Base-by-base conservation (phyloP, 371 early-diverging fungal species). In the Thermomucor indicae-seudaticae region DNA sequence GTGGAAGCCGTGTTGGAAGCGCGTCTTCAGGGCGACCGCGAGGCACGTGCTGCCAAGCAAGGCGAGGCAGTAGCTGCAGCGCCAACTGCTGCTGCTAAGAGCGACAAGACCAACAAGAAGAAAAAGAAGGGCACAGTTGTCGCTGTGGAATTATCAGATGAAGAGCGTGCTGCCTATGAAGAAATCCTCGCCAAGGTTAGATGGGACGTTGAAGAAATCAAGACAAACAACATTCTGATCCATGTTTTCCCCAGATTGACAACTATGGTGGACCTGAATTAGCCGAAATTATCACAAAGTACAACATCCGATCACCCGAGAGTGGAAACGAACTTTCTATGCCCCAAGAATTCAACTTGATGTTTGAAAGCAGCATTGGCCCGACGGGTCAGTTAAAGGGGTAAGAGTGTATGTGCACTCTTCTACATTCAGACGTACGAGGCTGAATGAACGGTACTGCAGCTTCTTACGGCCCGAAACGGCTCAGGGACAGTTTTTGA, bases 401-500 rank as follows among this genome's bases (percentile, higher is more conserved):
- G 75, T 85, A 78, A 64, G 49, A 35, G 20, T 16, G 10, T 19
- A 44, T 44, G 4, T 3, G 17, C 3, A 29, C 14, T 37, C 3
- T 14, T 37, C 11, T 37, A 11, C 37, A 37, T 16, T 16, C n/a
- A n/a, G n/a, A n/a, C n/a, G n/a, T 37, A 19, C 14, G 19, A 3
- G 37, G 37, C 4, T 37, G 37, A 37, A 37, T 37, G n/a, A n/a
- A 32, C 11, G 12, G 11, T 12, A 8, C 16, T 3, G 10, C 22
- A 82, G 87, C 60, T 99, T 84, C 79, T 80, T 99, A 58, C 88
- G 99, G 48, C 99, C 99, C 48, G 99, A 99, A 78, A 99, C 99
- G 16, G 99, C 99, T 34, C 99, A 99, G 80, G 98, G 99, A 58
- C 99, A 99, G 76, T 99, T 99, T 79, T 68, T 97, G 44, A 98